Evolutionary conservation across 345 rosid genomes (phyloP).

Genomic region (Salix arbutifolia): DNA sequence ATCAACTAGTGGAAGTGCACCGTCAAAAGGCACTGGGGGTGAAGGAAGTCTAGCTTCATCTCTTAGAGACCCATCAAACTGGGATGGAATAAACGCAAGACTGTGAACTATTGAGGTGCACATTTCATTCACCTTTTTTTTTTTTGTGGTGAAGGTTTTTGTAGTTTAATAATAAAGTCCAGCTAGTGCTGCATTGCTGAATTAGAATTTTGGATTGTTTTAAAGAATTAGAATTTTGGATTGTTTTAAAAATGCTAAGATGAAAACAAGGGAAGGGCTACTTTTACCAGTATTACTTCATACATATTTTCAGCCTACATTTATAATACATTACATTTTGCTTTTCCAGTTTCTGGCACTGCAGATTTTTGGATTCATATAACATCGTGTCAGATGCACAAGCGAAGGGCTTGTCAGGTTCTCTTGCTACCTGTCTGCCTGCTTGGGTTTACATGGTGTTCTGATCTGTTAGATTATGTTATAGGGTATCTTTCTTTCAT

Average conservation of each 20-base stretch:
- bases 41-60: slow-evolving; percentile 17
- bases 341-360: neutral
- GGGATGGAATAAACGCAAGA: slow-evolving; percentile 34
- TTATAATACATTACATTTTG: neutral
- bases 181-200: neutral
- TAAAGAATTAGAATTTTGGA: neutral
- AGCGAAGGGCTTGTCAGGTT: too few species aligned
- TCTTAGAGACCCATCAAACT: slow-evolving; percentile 15
- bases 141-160: neutral
- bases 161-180: neutral
- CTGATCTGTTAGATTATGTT: neutral
- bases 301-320: neutral
- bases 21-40: slow-evolving; percentile 10
- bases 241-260: neutral
- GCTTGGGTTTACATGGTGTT: too few species aligned
- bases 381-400: too few species aligned
- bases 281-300: neutral
- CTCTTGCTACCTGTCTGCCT: too few species aligned
- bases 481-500: neutral
- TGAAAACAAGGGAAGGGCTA: neutral
- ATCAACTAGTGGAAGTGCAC: slow-evolving; percentile 17
- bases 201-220: neutral
- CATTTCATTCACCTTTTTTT: neutral
- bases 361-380: neutral
- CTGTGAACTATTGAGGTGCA: slow-evolving; percentile 29